Evolutionary conservation across 148 eudicot species (phyloP), one percentile per base, ranked within the genome.

Genomic region (Vaccinium macrocarpon): DNA sequence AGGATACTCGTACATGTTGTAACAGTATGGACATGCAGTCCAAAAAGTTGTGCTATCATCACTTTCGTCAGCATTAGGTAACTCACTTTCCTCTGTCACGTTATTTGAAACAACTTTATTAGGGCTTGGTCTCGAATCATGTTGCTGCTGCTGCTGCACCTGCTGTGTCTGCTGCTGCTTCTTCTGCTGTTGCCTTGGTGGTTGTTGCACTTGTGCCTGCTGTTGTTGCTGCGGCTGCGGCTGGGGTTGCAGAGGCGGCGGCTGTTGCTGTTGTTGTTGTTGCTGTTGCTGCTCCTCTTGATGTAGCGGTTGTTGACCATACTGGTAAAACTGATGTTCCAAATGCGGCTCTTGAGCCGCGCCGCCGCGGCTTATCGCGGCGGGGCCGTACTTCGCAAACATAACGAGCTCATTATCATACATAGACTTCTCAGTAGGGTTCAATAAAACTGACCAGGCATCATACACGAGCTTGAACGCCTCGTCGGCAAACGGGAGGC

Each of bases 21-120:
- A 93, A 76, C 99, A 96, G 83, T 96, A 96, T 27, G 99, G 97
- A 55, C 99, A 96, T 8, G 95, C 93, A 1, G 99, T 94, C 99
- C 99, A 96, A 82, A 96, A 92, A 12, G 88, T 86, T 49, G 82
- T 27, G 14, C 79, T 88, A 68, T 15, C 14, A 68, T 68, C 73
- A 12, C 21, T 79, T 42, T 52, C 86, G 70, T 35, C 84, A 10
- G 15, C 59, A 19, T 77, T 48, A 38, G 27, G 64, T 4, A 49
- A 15, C 13, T 53, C 86, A 29, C 80, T 50, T 8, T 75, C 86
- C 55, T 38, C 80, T 38, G 21, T 59, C 55, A 13, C 55, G n/a
- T 10, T 56, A 64, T 75, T 49, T 82, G 71, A 81, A 88, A 53
- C 86, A 86, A 82, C 84, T 32, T 76, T 11, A 16, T 46, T 82